phyloP scores from a whole-genome alignment of 192 early-diverging fungal species.

The Linnemannia exigua region DNA sequence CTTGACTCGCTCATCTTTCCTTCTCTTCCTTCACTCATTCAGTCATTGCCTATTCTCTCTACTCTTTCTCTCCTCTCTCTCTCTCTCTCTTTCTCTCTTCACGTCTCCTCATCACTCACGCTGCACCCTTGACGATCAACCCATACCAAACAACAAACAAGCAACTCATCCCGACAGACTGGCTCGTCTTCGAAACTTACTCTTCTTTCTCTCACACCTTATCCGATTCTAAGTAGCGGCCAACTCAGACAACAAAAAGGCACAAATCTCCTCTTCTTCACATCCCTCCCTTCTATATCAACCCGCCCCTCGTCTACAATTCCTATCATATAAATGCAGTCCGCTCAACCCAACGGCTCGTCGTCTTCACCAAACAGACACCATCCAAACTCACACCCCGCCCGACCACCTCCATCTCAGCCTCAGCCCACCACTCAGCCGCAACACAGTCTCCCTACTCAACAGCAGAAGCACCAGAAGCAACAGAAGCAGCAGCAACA shows the following conservation, averaged over 20 bases:
- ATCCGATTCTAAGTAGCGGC: neutral
- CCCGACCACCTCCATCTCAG: neutral
- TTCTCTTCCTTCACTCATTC: neutral
- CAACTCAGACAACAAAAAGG: neutral
- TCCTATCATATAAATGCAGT: neutral
- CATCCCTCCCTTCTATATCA: neutral
- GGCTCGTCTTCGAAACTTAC: neutral
- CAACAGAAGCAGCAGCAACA: neutral
- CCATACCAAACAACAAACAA: neutral
- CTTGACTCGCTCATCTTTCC: neutral
- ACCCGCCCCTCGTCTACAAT: neutral
- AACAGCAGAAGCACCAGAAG: neutral
- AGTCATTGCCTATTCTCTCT: neutral
- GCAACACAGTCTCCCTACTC: neutral
- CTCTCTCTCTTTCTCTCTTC: neutral
- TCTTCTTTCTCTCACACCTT: neutral
- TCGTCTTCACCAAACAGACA: neutral
- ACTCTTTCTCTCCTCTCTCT: neutral
- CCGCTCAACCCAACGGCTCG: neutral
- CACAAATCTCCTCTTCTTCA: neutral
- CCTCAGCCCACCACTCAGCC: neutral
- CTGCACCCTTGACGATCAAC: neutral
- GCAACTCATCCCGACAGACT: neutral
- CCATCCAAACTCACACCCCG: slow-evolving; percentile 4
- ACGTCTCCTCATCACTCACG: neutral